phyloP scores from a whole-genome alignment of 257 asterid genomes.

The Fraxinus anomala region DNA sequence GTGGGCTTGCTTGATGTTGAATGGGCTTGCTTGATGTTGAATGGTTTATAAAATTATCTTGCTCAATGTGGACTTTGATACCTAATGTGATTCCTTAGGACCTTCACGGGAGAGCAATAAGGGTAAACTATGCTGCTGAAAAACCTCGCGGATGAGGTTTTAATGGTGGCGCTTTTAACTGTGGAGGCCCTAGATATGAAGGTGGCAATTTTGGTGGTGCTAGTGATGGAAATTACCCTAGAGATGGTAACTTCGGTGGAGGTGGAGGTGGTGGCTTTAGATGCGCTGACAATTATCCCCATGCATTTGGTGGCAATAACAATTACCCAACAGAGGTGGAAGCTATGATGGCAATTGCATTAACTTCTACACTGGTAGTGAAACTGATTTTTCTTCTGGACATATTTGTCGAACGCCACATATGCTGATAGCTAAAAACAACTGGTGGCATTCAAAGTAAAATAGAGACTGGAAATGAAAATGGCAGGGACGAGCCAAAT shows the following conservation, averaged over 20 bases:
- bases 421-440: too few relatives aligned
- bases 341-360: conserved; percentile 16
- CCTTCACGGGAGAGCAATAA: conserved; percentile 44
- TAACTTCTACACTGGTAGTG: background rate
- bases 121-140: conserved; percentile 45
- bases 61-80: background rate
- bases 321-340: conserved; percentile 13
- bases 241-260: conserved; percentile 14
- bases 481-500: too few relatives aligned
- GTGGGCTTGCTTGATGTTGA: too few relatives aligned
- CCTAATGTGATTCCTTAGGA: conserved; percentile 27
- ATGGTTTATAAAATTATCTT: too few relatives aligned
- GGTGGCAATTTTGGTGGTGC: conserved; percentile 14
- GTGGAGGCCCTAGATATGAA: too few relatives aligned
- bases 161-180: conserved; percentile 20
- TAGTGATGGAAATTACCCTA: background rate
- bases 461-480: too few relatives aligned
- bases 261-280: conserved; percentile 16
- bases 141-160: conserved; percentile 30
- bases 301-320: background rate
- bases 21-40: too few relatives aligned
- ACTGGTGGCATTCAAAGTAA: too few relatives aligned
- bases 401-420: too few relatives aligned
- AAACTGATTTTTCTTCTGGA: too few relatives aligned
- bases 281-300: background rate